Conservation (phyloP, 163 green algal species). For the Scenedesmus sp. region DNA sequence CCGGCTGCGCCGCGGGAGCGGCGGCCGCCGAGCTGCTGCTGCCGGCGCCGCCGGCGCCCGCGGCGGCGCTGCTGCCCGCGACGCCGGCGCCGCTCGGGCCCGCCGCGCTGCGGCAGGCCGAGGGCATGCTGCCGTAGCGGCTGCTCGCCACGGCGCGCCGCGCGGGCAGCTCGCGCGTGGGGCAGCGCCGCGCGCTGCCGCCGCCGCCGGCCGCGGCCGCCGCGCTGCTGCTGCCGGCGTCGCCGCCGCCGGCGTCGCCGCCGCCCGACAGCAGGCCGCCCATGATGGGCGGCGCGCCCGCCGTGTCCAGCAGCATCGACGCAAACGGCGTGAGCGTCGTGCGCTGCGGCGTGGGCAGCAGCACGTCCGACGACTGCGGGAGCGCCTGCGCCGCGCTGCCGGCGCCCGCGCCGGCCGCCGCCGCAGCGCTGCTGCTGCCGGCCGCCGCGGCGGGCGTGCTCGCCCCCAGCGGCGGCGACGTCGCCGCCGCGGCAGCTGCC, state of each 20-base stretch:
- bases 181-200: too few relatives aligned
- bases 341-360: too few relatives aligned
- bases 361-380: too few relatives aligned
- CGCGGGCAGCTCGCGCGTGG: constrained; percentile 21
- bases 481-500: not conserved
- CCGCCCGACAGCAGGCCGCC: not conserved
- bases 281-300: too few relatives aligned
- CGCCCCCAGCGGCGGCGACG: not conserved
- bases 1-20: not conserved
- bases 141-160: constrained; percentile 9
- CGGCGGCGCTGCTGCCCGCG: constrained; percentile 2
- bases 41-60: not conserved
- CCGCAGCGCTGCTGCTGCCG: not conserved
- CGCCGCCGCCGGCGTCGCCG: not conserved
- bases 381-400: not conserved
- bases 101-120: not conserved
- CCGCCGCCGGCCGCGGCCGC: too few relatives aligned
- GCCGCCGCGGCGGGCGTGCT: not conserved
- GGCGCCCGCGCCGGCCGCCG: not conserved
- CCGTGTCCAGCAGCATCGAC: too few relatives aligned
- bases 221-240: too few relatives aligned
- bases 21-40: not conserved
- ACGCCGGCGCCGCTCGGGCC: not conserved
- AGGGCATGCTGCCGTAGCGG: constrained; percentile 11
- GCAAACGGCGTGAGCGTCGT: too few relatives aligned